phyloP scores from a whole-genome alignment of 2,329 filamentous ascomycete species.

The Paecilomyces variotii region DNA sequence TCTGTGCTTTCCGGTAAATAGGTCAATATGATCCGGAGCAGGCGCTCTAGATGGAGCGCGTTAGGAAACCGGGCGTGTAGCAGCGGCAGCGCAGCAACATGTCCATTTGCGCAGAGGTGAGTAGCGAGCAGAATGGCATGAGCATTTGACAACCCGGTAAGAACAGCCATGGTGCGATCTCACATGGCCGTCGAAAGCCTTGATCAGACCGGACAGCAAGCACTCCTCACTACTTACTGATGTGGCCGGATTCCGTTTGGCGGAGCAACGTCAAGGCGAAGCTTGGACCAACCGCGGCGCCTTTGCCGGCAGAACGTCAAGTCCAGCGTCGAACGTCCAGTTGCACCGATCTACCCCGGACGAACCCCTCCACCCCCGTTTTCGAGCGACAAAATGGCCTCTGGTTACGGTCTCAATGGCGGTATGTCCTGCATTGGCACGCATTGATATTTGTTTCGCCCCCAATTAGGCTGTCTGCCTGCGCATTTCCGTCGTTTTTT shows the following conservation, averaged over 20 bases:
- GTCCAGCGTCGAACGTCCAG: conserved; percentile 12
- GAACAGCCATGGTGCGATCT: conserved; percentile 28
- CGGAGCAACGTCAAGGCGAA: conserved; percentile 1
- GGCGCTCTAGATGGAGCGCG: conserved; percentile 43
- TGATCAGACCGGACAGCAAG: background rate
- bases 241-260: background rate
- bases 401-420: conserved; percentile 47
- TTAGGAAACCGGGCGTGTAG: conserved; percentile 42
- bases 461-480: conserved; percentile 7
- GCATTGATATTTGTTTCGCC: background rate
- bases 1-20: conserved; percentile 53
- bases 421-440: conserved; percentile 29
- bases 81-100: conserved; percentile 45
- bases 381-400: conserved; percentile 36
- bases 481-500: conserved; percentile 11
- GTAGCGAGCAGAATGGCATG: conserved; percentile 53
- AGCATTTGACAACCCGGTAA: conserved; percentile 41
- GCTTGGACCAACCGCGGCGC: conserved; percentile 15
- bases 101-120: conserved; percentile 47
- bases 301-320: conserved; percentile 12
- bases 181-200: conserved; percentile 11
- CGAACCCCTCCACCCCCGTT: conserved; percentile 10
- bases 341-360: conserved; percentile 11
- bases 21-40: conserved; percentile 53
- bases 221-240: background rate